Conservation (phyloP, 1,139 yeast genomes). For the Geotrichum aggregatum region DNA sequence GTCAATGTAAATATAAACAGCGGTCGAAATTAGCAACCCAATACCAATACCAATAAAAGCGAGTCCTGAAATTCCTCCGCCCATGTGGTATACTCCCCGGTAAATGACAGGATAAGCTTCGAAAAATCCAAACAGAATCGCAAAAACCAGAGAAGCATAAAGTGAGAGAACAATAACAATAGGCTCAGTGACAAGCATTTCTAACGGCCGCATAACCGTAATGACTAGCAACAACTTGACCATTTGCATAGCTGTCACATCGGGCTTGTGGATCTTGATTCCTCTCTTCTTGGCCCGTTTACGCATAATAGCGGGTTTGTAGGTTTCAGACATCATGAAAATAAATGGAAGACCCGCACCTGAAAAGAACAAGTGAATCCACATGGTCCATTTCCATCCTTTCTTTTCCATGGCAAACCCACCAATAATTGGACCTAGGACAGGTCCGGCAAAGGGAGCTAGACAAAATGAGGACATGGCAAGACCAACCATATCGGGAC, state of each 20-base stretch:
- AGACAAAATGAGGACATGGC: slow-evolving; percentile 72
- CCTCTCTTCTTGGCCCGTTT: slow-evolving; percentile 59
- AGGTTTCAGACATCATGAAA: slow-evolving; percentile 57
- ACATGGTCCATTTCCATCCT: slow-evolving; percentile 75
- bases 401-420: slow-evolving; percentile 66
- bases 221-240: slow-evolving; percentile 42
- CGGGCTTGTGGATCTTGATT: slow-evolving; percentile 43
- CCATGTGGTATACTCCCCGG: slow-evolving; percentile 25
- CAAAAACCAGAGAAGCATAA: slow-evolving; percentile 23
- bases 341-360: slow-evolving; percentile 62
- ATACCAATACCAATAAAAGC: slow-evolving; percentile 26
- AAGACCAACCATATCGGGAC: slow-evolving; percentile 60
- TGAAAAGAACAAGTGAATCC: slow-evolving; percentile 71
- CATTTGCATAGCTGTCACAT: slow-evolving; percentile 34
- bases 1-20: slow-evolving; percentile 29
- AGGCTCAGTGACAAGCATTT: slow-evolving; percentile 20
- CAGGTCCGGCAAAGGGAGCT: slow-evolving; percentile 80
- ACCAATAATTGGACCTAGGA: slow-evolving; percentile 76
- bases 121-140: slow-evolving; percentile 25
- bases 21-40: slow-evolving; percentile 31
- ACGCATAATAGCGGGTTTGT: slow-evolving; percentile 56
- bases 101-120: slow-evolving; percentile 29
- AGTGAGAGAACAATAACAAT: slow-evolving; percentile 23
- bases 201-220: slow-evolving; percentile 19
- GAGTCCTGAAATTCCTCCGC: slow-evolving; percentile 11